Conservation (phyloP, 257 asterid species). For the Nicotiana obtusifolia region DNA sequence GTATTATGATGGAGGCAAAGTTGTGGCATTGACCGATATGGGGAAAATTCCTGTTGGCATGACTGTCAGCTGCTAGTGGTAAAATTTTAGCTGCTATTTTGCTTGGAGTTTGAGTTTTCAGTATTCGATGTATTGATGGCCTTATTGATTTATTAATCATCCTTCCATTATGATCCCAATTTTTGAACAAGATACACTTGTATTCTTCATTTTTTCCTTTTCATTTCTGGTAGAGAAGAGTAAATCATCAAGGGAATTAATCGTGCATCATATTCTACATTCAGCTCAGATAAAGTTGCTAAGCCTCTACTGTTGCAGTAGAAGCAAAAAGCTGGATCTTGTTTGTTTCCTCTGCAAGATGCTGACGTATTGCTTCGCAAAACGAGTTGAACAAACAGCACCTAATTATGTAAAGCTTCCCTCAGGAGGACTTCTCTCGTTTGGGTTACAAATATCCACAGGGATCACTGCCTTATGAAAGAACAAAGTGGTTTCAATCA, state of each 20-base stretch:
- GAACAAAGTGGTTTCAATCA: constrained; percentile 32
- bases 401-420: constrained; percentile 72
- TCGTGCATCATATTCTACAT: constrained; percentile 24
- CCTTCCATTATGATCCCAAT: no score
- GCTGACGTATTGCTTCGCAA: constrained; percentile 61
- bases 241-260: constrained; percentile 48
- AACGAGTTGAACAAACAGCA: constrained; percentile 65
- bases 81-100: constrained; percentile 39
- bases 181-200: neutral
- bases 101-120: no score
- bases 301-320: constrained; percentile 85
- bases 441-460: constrained; percentile 20
- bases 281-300: constrained; percentile 88
- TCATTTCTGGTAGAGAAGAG: constrained; percentile 49
- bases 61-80: constrained; percentile 58
- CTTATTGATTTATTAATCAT: no score
- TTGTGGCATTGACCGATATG: constrained; percentile 61
- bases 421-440: constrained; percentile 38
- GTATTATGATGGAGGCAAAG: constrained; percentile 53
- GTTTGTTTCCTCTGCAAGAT: constrained; percentile 69
- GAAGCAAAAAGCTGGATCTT: constrained; percentile 76
- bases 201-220: neutral
- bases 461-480: constrained; percentile 21
- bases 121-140: neutral
- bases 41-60: constrained; percentile 45